Percentiles rank a stretch among this genome's conserved stretches.
Conservation (phyloP, 2,329 filamentous ascomycete genomes). For the Lachnellula occidentalis region DNA sequence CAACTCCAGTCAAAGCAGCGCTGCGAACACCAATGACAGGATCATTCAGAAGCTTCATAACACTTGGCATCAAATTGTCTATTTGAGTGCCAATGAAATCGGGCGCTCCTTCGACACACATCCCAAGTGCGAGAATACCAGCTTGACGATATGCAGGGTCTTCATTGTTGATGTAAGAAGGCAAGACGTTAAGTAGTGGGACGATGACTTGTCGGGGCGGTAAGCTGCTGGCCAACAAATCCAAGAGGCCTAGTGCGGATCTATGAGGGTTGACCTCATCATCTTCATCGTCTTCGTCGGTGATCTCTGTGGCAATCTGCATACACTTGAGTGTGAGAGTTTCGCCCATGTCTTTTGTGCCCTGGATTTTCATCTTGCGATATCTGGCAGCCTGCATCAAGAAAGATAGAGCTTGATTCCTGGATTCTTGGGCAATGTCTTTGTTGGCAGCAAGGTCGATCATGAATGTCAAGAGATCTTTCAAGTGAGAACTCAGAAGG, state of each 20-base stretch:
- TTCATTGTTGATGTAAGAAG: slow-evolving; percentile 68
- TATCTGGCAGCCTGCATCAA: slow-evolving; percentile 88
- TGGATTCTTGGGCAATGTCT: slow-evolving; percentile 74
- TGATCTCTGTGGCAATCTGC: slow-evolving; percentile 84
- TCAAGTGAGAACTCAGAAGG: slow-evolving; percentile 78
- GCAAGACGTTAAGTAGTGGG: slow-evolving; percentile 80
- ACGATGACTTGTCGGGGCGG: slow-evolving; percentile 93
- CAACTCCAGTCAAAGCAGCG: slow-evolving; percentile 80
- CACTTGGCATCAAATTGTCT: slow-evolving; percentile 74
- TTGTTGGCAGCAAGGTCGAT: slow-evolving; percentile 76
- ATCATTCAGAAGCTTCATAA: slow-evolving; percentile 80
- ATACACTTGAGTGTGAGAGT: slow-evolving; percentile 83
- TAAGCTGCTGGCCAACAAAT: slow-evolving; percentile 80
- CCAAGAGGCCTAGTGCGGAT: slow-evolving; percentile 79
- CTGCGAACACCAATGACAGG: slow-evolving; percentile 78
- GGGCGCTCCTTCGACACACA: slow-evolving; percentile 91
- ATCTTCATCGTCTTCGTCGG: slow-evolving; percentile 64
- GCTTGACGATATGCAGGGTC: slow-evolving; percentile 80
- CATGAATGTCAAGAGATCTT: slow-evolving; percentile 90
- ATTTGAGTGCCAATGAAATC: slow-evolving; percentile 97
- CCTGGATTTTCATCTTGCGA: slow-evolving; percentile 93
- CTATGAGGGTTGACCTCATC: slow-evolving; percentile 81
- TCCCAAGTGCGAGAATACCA: slow-evolving; percentile 85
- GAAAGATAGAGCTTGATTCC: slow-evolving; percentile 88
- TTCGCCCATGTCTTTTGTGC: slow-evolving; percentile 74